A percentile compares a stretch with the other conserved stretches of the same genome.
phyloP scores from a whole-genome alignment of 805 yeast genomes.

The Dipodascopsis tothii region DNA sequence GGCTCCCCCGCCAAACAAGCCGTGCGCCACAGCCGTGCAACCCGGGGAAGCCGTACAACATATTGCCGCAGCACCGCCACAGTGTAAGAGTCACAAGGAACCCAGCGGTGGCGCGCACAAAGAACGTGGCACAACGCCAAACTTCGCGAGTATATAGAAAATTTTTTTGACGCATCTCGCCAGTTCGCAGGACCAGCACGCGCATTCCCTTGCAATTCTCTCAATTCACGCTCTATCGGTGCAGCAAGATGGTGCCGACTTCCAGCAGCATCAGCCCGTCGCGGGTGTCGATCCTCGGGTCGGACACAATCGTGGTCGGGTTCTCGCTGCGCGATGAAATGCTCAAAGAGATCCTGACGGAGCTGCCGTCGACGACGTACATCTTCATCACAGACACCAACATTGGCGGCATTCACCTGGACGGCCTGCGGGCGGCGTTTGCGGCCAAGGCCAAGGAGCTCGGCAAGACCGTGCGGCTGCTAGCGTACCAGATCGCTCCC shows the following conservation, averaged over 20 bases:
- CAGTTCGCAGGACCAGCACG: no score
- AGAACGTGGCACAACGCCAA: no score
- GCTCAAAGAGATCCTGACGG: constrained; percentile 53
- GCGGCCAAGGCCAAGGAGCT: constrained; percentile 4
- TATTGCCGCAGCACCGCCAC: no score
- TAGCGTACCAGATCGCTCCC: constrained; percentile 73
- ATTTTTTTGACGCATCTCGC: no score
- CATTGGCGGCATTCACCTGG: constrained; percentile 36
- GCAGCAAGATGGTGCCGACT: constrained; percentile 1
- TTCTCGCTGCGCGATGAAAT: constrained; percentile 70
- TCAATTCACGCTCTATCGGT: no score
- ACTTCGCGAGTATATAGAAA: no score
- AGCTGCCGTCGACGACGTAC: constrained; percentile 78
- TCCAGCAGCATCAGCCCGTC: neutral
- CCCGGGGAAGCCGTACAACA: no score
- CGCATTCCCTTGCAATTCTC: no score
- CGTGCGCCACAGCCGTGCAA: no score
- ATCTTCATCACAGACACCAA: constrained; percentile 84
- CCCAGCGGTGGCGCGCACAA: no score
- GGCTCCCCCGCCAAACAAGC: no score
- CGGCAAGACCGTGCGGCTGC: constrained; percentile 51
- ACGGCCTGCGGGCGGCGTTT: constrained; percentile 40
- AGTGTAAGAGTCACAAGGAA: no score
- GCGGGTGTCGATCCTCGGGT: constrained; percentile 55
- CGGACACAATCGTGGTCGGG: constrained; percentile 83